Evolutionary conservation across 83 land plant genomes (phyloP), one percentile per base, ranked within the genome.

Genomic region (Isoetes engelmannii): DNA sequence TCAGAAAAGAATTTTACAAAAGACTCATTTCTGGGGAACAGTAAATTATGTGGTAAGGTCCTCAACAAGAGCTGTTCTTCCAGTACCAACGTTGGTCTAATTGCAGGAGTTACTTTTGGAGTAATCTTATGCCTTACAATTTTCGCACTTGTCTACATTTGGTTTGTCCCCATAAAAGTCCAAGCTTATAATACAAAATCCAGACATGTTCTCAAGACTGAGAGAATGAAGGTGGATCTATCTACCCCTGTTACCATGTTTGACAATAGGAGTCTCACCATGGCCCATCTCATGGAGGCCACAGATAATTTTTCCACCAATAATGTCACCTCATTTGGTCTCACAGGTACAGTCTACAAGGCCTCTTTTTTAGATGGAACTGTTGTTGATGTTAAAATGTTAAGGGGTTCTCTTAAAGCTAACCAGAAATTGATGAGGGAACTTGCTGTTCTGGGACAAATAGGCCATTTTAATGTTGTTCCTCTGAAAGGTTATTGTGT

Each of bases 281-380:
- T 59, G 4, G 28, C 62, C 18, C 28, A 59, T 37, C 62, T 59
- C 62, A 59, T 59, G 62, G 12, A 8, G 18, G 62, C 62, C 28
- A 59, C 62, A 18, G 28, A 59, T 37, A 19, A 18, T 37, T 59
- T 59, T 37, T 59, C 62, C 9, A 18, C 12, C 28, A 4, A 59
- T 20, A 59, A 59, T 3, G 3, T 59, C 12, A 59, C 28, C 62
- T 20, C 28, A 18, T 59, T 37, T 37, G 62, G 62, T 7, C 12
- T 20, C 18, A 59, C 62, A 18, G 62, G 62, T 59, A 42, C 28
- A 42, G 19, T 59, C 12, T 59, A 59, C 62, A 59, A 59, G 62
- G 62, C 62, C 62, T 12, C 62, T 20, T 18, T 59, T 18, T 37
- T 7, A 19, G 62, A 59, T 37, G 62, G 62, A 42, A 12, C 62